Base-by-base conservation (phyloP, 2,329 filamentous ascomycete genomes). In the Nigrograna mackinnonii region DNA sequence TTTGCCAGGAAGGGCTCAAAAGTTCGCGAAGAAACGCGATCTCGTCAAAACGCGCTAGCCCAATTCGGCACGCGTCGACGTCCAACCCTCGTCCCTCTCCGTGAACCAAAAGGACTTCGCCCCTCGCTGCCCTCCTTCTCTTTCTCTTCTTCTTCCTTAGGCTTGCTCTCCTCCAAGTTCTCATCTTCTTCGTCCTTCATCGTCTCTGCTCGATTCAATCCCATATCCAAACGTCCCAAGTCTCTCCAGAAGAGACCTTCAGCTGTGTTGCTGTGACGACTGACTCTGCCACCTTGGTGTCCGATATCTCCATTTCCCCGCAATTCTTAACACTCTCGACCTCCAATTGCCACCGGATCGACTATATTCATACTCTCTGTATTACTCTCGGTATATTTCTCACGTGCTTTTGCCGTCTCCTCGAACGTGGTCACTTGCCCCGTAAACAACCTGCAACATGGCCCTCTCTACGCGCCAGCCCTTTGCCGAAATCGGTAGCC, bases 401-500 rank as follows among this genome's bases (percentile, higher is more conserved):
- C n/a, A n/a, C n/a, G n/a, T n/a, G n/a, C n/a, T n/a, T n/a, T n/a
- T n/a, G n/a, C n/a, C n/a, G n/a, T n/a, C n/a, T n/a, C n/a, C n/a
- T n/a, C n/a, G n/a, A n/a, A n/a, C n/a, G n/a, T n/a, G n/a, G n/a
- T n/a, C n/a, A n/a, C n/a, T n/a, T n/a, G n/a, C n/a, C n/a, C n/a
- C n/a, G n/a, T n/a, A n/a, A n/a, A n/a, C n/a, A n/a, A n/a, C n/a
- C n/a, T n/a, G 28, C 39, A 22, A 50, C 38, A 60, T 67, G 60
- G 52, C 63, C 44, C 80, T 64, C 68, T 79, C 54, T 48, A 72
- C 76, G 49, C 82, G 87, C 60, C 86, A 89, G 70, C 87, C 87
- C 5, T 91, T 91, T 67, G 87, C 84, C 63, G 85, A 85, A 36
- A 76, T 91, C 41, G 82, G 88, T 63, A 78, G 77, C 55, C 74